phyloP scores from a whole-genome alignment of 2,329 filamentous ascomycete genomes.

The Sporothrix pallida region DNA sequence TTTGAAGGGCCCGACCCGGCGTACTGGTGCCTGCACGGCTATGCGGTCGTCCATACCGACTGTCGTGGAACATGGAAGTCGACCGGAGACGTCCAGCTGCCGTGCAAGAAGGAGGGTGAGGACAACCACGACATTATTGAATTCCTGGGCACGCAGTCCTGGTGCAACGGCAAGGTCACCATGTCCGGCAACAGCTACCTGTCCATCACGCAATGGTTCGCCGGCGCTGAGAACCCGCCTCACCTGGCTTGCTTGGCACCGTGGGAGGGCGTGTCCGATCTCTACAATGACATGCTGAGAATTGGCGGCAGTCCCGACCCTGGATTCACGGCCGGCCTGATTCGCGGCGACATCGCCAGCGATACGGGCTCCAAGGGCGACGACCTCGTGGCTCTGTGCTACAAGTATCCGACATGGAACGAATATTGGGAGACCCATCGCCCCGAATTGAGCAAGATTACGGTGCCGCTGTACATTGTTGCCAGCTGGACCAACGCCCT shows the following conservation, averaged over 20 bases:
- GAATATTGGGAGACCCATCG: background rate
- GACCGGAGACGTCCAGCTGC: background rate
- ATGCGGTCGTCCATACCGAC: background rate
- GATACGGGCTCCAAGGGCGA: background rate
- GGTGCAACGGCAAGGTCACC: background rate
- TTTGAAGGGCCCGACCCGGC: background rate
- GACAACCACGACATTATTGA: background rate
- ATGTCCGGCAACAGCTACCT: constrained; percentile 8
- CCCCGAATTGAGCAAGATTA: background rate
- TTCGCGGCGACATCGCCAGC: background rate
- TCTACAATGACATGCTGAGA: background rate
- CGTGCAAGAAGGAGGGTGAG: background rate
- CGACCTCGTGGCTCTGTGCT: background rate
- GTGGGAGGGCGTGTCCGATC: background rate
- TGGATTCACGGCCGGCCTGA: background rate
- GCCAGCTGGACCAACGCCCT: background rate
- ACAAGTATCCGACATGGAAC: background rate
- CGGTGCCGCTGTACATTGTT: background rate
- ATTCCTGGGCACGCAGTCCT: background rate
- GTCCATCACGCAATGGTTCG: background rate
- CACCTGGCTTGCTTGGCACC: background rate
- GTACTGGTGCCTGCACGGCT: constrained; percentile 37
- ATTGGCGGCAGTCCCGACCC: background rate
- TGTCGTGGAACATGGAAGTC: background rate
- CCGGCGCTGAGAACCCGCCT: background rate